Evolutionary conservation across 139 green algal genomes (phyloP), one percentile per base, ranked within the genome.

Genomic region (Chlamydomonas schloesseri): DNA sequence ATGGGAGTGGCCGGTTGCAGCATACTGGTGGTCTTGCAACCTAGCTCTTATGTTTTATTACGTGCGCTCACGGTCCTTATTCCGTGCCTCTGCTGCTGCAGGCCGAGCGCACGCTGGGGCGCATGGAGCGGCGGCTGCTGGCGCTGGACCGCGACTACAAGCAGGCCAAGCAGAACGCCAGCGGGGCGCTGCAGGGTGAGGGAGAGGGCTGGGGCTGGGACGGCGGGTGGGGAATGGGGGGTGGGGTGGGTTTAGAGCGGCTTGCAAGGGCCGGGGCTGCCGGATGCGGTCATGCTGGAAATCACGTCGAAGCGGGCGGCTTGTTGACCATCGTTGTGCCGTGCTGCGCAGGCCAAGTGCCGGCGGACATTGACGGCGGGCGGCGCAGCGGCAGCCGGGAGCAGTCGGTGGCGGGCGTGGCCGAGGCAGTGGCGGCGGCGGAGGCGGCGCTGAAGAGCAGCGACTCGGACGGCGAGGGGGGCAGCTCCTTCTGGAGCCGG

Each of bases 61-160:
- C n/a, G n/a, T n/a, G n/a, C n/a, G n/a, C n/a, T n/a, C n/a, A n/a
- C n/a, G n/a, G n/a, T n/a, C n/a, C n/a, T n/a, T n/a, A n/a, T n/a
- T n/a, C n/a, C n/a, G n/a, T n/a, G n/a, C 42, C 42, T 50, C 6
- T 50, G 46, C 73, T n/a, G n/a, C n/a, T n/a, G 11, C 28, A 83
- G 76, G 76, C 76, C 18, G 76, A 87, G 29, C 70, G 57, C 58
- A 67, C 71, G 24, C 71, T 87, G 50, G 62, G 31, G 29, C 62
- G 64, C 34, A 90, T 90, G 86, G 86, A 90, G 86, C 62, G 64
- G 31, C 78, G 86, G 18, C 60, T 82, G 60, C 58, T 65, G 36
- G 79, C 64, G 15, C 79, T 90, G 78, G 80, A 90, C 58, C 58
- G 65, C 47, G 71, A 82, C 50, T 68, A 84, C 64, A 29, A 34